These are phyloP conservation scores for Prunus yedoensis DNA, from an alignment of 331 rosid species.

Conservation along the genomic window DNA sequence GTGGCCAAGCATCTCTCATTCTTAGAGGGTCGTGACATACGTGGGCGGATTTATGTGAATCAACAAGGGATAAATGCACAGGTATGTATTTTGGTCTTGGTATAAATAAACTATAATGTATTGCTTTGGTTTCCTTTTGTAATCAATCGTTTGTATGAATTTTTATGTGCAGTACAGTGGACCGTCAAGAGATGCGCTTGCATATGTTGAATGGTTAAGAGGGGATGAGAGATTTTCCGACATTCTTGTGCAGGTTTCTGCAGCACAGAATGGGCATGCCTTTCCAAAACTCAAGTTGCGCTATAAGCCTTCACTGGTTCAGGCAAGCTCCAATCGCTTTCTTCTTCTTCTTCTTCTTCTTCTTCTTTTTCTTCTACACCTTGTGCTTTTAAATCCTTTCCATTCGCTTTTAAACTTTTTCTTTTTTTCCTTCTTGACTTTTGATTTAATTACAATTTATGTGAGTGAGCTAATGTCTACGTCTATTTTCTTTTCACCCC, in stretches of 20 bases:
- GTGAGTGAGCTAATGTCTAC: neutral
- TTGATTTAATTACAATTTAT: neutral
- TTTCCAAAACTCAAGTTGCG: conserved; percentile 89
- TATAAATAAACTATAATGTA: too few species aligned
- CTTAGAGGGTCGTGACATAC: conserved; percentile 68
- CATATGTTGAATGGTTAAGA: conserved; percentile 79
- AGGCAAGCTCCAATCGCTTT: conserved; percentile 44
- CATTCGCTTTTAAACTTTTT: too few species aligned
- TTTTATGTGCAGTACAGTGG: conserved; percentile 80
- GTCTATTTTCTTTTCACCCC: neutral
- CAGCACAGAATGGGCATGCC: conserved; percentile 69
- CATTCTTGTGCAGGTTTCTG: conserved; percentile 71
- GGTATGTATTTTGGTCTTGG: conserved; percentile 37
- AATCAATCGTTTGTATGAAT: neutral
- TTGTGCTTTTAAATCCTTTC: neutral
- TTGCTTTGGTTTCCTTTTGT: conserved; percentile 1
- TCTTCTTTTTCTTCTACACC: neutral
- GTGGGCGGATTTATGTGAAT: conserved; percentile 77
- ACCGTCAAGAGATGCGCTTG: conserved; percentile 72
- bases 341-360: neutral
- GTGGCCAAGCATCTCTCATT: conserved; percentile 69
- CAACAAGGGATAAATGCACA: conserved; percentile 94
- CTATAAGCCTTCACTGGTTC: conserved; percentile 84
- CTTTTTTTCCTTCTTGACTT: neutral
- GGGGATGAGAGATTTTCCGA: conserved; percentile 70